Conservation (phyloP, 192 early-diverging fungal species). For the Irineochytrium annulatum region DNA sequence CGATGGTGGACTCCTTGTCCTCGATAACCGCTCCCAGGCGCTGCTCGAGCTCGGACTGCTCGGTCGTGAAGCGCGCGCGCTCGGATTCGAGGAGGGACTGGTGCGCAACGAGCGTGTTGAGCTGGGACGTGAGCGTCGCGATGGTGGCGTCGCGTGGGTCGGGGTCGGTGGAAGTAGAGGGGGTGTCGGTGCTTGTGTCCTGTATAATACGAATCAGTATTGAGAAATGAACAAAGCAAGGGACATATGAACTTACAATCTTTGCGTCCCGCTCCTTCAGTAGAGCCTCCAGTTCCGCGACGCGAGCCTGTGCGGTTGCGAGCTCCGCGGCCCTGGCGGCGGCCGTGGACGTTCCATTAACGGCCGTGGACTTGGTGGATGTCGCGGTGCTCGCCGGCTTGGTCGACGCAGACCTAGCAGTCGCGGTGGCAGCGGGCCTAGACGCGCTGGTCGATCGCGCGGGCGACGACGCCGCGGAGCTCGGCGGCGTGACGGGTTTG, state of each 20-base stretch:
- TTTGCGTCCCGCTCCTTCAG: background rate
- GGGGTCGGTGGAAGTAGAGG: background rate
- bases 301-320: slow-evolving; percentile 11
- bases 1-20: slow-evolving; percentile 29
- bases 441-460: background rate
- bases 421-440: background rate
- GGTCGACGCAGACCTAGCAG: background rate
- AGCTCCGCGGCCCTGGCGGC: background rate
- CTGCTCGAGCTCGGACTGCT: slow-evolving; percentile 10
- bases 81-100: slow-evolving; percentile 14
- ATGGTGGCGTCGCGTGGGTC: slow-evolving; percentile 9
- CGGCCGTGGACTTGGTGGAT: background rate
- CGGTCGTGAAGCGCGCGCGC: slow-evolving; percentile 9
- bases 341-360: background rate
- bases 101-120: slow-evolving; percentile 12
- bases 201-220: background rate
- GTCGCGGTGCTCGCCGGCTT: background rate
- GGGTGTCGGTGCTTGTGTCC: background rate
- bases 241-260: background rate
- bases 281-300: slow-evolving; percentile 11
- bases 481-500: background rate
- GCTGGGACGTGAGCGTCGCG: slow-evolving; percentile 3
- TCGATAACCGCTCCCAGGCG: slow-evolving; percentile 20
- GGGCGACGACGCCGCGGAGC: background rate
- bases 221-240: background rate